Evolutionary conservation across 257 asterid species (phyloP).

Genomic region (Nicotiana otophora): DNA sequence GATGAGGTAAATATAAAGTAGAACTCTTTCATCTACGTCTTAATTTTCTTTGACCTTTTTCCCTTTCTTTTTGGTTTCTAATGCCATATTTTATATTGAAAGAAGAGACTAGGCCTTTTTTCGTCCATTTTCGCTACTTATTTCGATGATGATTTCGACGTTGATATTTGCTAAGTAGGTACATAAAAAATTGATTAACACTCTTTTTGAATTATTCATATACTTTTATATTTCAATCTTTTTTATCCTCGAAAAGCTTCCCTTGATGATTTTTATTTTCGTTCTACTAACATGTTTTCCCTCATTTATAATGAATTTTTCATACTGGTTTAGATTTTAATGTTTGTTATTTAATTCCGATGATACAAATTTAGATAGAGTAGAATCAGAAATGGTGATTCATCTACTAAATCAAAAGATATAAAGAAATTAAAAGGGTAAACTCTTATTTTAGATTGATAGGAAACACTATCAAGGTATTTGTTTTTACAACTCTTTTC

Average conservation of each 20-base stretch:
- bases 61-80: too few species aligned
- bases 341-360: background rate
- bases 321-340: background rate
- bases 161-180: too few species aligned
- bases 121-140: too few species aligned
- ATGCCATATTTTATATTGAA: too few species aligned
- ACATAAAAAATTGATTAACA: too few species aligned
- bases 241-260: background rate
- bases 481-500: background rate
- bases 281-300: background rate
- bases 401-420: background rate
- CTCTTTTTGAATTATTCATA: background rate
- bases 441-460: background rate
- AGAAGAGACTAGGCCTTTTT: too few species aligned
- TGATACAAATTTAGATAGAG: background rate
- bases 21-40: too few species aligned
- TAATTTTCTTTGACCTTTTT: too few species aligned
- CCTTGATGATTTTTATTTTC: background rate
- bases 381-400: too few species aligned
- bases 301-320: background rate
- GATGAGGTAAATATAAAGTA: too few species aligned
- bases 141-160: too few species aligned
- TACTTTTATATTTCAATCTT: background rate
- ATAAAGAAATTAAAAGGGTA: background rate
- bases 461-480: background rate